phyloP scores from a whole-genome alignment of 805 yeast species.

The Yamadazyma takamatsuzukensis region DNA sequence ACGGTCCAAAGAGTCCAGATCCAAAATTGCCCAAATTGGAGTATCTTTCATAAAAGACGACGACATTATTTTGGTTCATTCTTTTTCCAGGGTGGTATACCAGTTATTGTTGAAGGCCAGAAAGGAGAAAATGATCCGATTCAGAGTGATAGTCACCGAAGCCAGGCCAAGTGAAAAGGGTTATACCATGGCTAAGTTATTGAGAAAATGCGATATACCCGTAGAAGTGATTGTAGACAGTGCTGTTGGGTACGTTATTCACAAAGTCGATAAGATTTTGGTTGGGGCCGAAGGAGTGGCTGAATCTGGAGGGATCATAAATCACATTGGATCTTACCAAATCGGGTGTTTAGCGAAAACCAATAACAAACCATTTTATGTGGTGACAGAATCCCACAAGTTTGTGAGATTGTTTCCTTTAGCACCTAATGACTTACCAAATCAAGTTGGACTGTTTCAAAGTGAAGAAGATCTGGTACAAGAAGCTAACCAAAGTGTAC shows the following conservation, averaged over 20 bases:
- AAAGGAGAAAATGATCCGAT: conserved; percentile 66
- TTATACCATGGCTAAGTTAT: conserved; percentile 60
- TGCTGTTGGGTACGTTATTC: conserved; percentile 89
- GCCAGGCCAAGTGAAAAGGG: conserved; percentile 85
- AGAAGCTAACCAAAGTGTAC: conserved; percentile 14
- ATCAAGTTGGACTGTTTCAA: too few species aligned
- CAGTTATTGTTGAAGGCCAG: conserved; percentile 75
- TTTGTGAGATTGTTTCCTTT: conserved; percentile 95
- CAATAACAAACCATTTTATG: conserved; percentile 90
- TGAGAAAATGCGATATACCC: conserved; percentile 75
- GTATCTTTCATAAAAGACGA: conserved; percentile 88
- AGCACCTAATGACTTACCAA: conserved; percentile 87
- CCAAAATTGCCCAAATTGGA: conserved; percentile 84
- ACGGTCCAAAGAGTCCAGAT: conserved; percentile 87
- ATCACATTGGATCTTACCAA: conserved; percentile 92
- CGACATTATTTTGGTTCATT: conserved; percentile 85
- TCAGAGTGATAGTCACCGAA: conserved; percentile 89
- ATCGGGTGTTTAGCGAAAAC: conserved; percentile 89
- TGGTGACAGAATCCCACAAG: conserved; percentile 91
- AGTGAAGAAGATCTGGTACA: conserved; percentile 20
- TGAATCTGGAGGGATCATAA: conserved; percentile 96
- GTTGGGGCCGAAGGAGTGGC: conserved; percentile 99
- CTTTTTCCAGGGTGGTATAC: conserved; percentile 85
- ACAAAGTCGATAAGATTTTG: conserved; percentile 86
- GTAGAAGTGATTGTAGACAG: conserved; percentile 85